Evolutionary conservation across 2,329 filamentous ascomycete genomes (phyloP), one percentile per base, ranked within the genome.

Genomic region (Talaromyces sp.): DNA sequence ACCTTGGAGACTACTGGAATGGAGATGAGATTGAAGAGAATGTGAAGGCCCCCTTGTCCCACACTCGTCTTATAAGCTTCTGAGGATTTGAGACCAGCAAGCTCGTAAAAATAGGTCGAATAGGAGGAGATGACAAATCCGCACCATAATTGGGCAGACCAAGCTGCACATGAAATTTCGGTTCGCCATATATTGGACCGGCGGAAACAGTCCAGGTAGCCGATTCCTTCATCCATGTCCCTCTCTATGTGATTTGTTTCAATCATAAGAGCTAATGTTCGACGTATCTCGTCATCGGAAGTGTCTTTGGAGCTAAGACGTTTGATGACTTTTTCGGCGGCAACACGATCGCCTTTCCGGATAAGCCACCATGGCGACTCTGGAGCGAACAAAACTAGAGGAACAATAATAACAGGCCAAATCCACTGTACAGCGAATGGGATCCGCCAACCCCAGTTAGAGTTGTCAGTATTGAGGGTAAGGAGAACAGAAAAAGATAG

Each of bases 81-180:
- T 11, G 67, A 65, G 3, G 68, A 65, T 8, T 66, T 63, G 6
- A 77, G 63, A 5, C 70, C 70, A n/a, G 69, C 67, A n/a, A 67
- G 75, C 58, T 79, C 68, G 68, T 81, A 81, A 71, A 81, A 81
- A 67, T 81, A 81, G 2, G 75, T 79, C 82, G 80, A 91, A 11
- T 74, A 73, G 61, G 77, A 78, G 19, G 78, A 75, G 56, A 80
- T 75, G 70, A 76, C 66, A 55, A 77, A 74, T 4, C 77, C 78
- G 8, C 71, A 74, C 13, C 78, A 64, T 54, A 77, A 73, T 61
- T 81, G 77, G 51, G 76, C 77, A 43, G 72, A 70, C 66, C 78
- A 81, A 19, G 77, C 76, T 17, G 75, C 73, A 19, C 75, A 67
- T 0, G 74, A 75, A 43, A 79, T 78, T 31, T 73, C 70, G 2